A percentile compares a stretch with the other conserved stretches of the same genome.
Evolutionary conservation across 1,139 yeast genomes (phyloP).

Genomic region (Hanseniaspora gamundiae): DNA sequence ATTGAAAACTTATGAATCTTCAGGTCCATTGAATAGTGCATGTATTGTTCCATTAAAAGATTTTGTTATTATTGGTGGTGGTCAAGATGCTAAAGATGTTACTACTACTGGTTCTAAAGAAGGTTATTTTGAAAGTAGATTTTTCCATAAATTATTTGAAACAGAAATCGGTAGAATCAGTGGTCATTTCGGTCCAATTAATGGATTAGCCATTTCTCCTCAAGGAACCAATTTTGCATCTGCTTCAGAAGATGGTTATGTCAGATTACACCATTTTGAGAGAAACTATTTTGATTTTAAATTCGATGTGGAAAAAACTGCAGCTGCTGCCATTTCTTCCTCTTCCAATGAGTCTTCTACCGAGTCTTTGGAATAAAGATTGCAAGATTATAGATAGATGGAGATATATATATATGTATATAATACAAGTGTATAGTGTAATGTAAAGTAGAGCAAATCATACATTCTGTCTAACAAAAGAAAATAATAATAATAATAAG

Average conservation of each 20-base stretch:
- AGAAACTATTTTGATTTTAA: constrained; percentile 85
- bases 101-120: constrained; percentile 89
- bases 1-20: constrained; percentile 70
- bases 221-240: constrained; percentile 87
- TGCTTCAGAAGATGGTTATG: constrained; percentile 97
- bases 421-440: too few species aligned
- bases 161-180: constrained; percentile 95
- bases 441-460: too few species aligned
- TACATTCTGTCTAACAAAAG: too few species aligned
- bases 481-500: too few species aligned
- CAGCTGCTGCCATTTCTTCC: constrained; percentile 26
- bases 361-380: too few species aligned
- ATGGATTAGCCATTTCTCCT: constrained; percentile 89
- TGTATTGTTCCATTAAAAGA: constrained; percentile 88
- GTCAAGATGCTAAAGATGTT: constrained; percentile 98
- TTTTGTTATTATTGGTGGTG: constrained; percentile 92
- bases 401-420: too few species aligned
- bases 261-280: constrained; percentile 89
- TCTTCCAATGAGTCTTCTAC: background rate
- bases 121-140: constrained; percentile 95
- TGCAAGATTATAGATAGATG: too few species aligned
- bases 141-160: constrained; percentile 86
- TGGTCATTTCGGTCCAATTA: constrained; percentile 98
- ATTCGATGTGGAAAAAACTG: constrained; percentile 84
- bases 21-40: constrained; percentile 93